Conservation (phyloP, 176 grass and related monocot genomes). For the Hsuehochloa calcarea region DNA sequence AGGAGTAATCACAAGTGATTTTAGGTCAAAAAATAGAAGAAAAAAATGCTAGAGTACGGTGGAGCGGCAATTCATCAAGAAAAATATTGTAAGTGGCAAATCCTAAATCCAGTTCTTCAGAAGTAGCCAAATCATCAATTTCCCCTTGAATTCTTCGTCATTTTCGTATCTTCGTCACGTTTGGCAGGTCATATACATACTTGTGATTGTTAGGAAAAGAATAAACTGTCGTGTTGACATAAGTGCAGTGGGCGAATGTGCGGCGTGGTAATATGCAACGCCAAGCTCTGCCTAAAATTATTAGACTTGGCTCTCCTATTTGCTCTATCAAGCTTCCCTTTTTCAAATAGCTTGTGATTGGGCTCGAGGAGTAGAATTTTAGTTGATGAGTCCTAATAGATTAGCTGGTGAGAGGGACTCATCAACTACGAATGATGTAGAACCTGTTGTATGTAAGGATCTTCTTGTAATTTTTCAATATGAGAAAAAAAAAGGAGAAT, state of each 20-base stretch:
- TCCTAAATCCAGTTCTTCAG: not conserved
- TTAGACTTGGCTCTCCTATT: not conserved
- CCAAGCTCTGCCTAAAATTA: not conserved
- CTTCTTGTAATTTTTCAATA: no score
- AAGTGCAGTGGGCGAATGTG: not conserved
- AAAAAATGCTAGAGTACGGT: not conserved
- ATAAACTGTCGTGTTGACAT: not conserved
- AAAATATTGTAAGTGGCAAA: not conserved
- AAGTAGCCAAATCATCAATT: not conserved
- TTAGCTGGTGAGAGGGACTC: slow-evolving; percentile 10
- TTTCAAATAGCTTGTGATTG: not conserved
- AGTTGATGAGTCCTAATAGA: slow-evolving; percentile 14
- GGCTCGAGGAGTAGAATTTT: not conserved
- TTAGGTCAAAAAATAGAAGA: not conserved
- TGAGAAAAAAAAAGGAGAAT: no score
- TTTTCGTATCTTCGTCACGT: no score
- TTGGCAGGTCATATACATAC: not conserved
- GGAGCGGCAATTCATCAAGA: not conserved
- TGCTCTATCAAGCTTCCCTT: not conserved
- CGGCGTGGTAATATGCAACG: not conserved
- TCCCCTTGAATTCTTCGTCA: not conserved
- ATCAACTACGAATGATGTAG: not conserved
- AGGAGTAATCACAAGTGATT: not conserved
- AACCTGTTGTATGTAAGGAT: no score
- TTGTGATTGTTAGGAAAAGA: not conserved